A percentile compares a stretch with the other conserved stretches of the same genome.
Conservation (phyloP, 371 early-diverging fungal genomes). For the Cokeromyces recurvatus region DNA sequence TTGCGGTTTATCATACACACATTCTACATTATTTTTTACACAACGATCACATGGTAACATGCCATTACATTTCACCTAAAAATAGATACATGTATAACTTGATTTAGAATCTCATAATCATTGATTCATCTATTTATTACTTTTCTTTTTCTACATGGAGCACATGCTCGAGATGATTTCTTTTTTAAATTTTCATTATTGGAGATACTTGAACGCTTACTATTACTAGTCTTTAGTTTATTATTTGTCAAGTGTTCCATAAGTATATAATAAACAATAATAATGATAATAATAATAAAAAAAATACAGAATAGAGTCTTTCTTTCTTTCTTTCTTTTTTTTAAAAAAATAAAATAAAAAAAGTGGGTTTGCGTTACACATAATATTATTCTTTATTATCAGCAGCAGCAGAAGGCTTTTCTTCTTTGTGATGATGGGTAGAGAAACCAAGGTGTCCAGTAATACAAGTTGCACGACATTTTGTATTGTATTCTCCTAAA, state of each 20-base stretch:
- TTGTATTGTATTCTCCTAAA: constrained; percentile 62
- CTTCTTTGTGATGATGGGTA: too few relatives aligned
- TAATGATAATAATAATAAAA: too few relatives aligned
- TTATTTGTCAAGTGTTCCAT: not conserved
- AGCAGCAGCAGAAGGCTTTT: too few relatives aligned
- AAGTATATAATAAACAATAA: too few relatives aligned
- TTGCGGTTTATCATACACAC: constrained; percentile 19
- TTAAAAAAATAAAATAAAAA: too few relatives aligned
- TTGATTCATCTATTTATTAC: constrained; percentile 9
- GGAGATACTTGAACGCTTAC: constrained; percentile 8
- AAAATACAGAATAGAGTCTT: too few relatives aligned
- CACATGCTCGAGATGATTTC: constrained; percentile 22
- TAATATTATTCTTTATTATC: too few relatives aligned
- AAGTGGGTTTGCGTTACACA: too few relatives aligned
- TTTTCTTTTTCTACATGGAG: constrained; percentile 22
- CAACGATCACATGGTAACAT: constrained; percentile 20
- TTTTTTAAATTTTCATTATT: constrained; percentile 11
- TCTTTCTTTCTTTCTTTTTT: too few relatives aligned
- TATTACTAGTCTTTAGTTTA: not conserved
- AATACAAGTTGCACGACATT: constrained; percentile 65
- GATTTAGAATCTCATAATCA: too few relatives aligned
- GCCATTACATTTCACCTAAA: constrained; percentile 23
- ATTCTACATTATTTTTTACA: constrained; percentile 5
- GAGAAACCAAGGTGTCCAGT: too few relatives aligned
- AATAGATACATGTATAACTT: too few relatives aligned